Evolutionary conservation across 306 rosid genomes (phyloP).

Genomic region (Potentilla sterilis): DNA sequence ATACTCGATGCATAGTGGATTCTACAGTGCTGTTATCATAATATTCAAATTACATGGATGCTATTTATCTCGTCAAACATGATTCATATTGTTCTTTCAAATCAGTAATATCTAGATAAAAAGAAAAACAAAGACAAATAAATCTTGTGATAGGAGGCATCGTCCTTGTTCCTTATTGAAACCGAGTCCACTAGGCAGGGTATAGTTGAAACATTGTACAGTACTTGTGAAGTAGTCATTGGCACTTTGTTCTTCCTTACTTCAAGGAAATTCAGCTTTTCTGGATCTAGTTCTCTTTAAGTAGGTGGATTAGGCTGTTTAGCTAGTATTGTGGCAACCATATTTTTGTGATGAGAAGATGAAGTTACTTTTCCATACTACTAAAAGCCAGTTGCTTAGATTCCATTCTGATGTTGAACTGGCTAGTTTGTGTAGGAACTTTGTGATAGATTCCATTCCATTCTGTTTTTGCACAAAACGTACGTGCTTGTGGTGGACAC

Average conservation of each 20-base stretch:
- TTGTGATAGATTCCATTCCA: no score
- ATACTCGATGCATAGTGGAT: neutral
- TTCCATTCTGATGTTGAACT: no score
- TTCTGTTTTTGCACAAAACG: neutral
- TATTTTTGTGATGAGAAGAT: no score
- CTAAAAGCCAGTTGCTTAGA: no score
- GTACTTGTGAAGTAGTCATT: neutral
- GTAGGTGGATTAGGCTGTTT: no score
- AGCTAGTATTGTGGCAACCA: no score
- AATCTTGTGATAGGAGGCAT: neutral
- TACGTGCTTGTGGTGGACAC: neutral
- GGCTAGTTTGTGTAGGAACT: no score
- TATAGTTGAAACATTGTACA: neutral
- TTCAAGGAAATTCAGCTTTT: no score
- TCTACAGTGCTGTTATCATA: neutral
- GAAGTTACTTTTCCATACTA: no score
- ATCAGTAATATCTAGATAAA: neutral
- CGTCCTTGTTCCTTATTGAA: neutral
- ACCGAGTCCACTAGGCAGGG: neutral
- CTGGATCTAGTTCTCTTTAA: no score
- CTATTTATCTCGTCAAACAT: neutral
- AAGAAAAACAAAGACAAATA: no score
- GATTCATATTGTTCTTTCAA: neutral
- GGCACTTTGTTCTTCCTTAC: slow-evolving; percentile 20
- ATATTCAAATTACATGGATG: neutral